A percentile compares a stretch with the other conserved stretches of the same genome.
Evolutionary conservation across 805 yeast genomes (phyloP).

Genomic region (Candida ipomoeae): DNA sequence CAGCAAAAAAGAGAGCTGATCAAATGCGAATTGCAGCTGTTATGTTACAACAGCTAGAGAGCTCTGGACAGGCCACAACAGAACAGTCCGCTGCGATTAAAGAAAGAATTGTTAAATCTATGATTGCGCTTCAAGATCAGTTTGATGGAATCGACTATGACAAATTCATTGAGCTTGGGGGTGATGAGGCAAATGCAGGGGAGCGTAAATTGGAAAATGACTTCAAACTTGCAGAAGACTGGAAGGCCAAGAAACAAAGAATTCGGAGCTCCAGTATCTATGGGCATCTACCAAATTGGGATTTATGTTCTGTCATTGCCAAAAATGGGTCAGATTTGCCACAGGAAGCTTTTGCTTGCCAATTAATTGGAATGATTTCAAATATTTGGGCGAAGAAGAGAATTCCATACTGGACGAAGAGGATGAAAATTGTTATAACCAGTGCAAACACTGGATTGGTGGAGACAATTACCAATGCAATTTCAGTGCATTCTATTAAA

Average conservation of each 20-base stretch:
- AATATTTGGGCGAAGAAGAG: slow-evolving; percentile 71
- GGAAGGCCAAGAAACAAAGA: slow-evolving; percentile 78
- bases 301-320: slow-evolving; percentile 89
- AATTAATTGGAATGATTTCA: slow-evolving; percentile 55
- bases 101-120: slow-evolving; percentile 25
- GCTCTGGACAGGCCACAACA: slow-evolving; percentile 54
- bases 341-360: slow-evolving; percentile 98
- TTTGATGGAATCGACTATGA: slow-evolving; percentile 37
- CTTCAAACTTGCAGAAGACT: slow-evolving; percentile 88
- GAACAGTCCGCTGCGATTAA: slow-evolving; percentile 30
- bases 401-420: slow-evolving; percentile 84
- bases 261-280: slow-evolving; percentile 72
- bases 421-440: slow-evolving; percentile 88
- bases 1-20: slow-evolving; percentile 38
- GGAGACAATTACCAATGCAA: slow-evolving; percentile 92
- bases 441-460: slow-evolving; percentile 89
- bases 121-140: slow-evolving; percentile 36
- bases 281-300: slow-evolving; percentile 93
- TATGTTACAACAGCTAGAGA: slow-evolving; percentile 86
- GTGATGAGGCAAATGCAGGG: slow-evolving; percentile 57
- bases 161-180: slow-evolving; percentile 30
- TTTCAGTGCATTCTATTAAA: slow-evolving; percentile 90
- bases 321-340: slow-evolving; percentile 94
- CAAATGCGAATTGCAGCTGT: slow-evolving; percentile 97
- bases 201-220: slow-evolving; percentile 91